Base-by-base conservation (phyloP, 208 protist genomes). In the Porcisia deanei region DNA sequence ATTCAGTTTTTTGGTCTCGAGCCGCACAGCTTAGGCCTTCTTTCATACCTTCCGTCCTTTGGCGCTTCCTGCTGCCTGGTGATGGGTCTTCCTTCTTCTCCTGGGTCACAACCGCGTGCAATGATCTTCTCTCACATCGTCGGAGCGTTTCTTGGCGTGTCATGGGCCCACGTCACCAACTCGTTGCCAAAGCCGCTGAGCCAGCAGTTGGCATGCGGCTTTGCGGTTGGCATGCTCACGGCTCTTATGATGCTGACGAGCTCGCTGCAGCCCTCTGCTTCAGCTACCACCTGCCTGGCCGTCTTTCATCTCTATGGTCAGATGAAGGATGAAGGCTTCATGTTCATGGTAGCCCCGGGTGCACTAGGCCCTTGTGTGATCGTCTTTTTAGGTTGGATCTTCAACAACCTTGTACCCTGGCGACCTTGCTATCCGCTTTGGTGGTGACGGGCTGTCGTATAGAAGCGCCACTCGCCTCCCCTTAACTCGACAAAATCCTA, bases 361-460 rank as follows among this genome's bases (percentile, higher is more conserved):
- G 67, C 85, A 43, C 43, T 93, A 18, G 87, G 87, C 2, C 80
- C 79, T 1, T 73, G 57, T 12, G 81, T 95, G 45, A 84, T 93
- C 49, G 81, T 92, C 8, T 77, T 91, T 37, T 30, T 88, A 1
- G 87, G 78, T 0, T 84, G 85, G 78, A 1, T 91, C 5, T 57
- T 90, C 16, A 92, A 92, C 71, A 91, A 95, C 73, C 18, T 85
- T 6, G 71, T 91, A 7, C 88, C 88, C 16, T 95, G 91, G 87
- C 63, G 91, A n/a, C 82, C 80, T 67, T 82, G 80, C 73, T 93
- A 95, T 76, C 88, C 87, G 14, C 67, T 90, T 45, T 91, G 85
- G 85, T 76, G 74, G 74, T 95, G 75, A 79, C 10, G 1, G 54
- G 39, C 30, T 0, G 25, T 4, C n/a, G 20, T 22, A 52, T 4